phyloP scores from a whole-genome alignment of 129 eudicot species.

The Flaveria ramosissima region DNA sequence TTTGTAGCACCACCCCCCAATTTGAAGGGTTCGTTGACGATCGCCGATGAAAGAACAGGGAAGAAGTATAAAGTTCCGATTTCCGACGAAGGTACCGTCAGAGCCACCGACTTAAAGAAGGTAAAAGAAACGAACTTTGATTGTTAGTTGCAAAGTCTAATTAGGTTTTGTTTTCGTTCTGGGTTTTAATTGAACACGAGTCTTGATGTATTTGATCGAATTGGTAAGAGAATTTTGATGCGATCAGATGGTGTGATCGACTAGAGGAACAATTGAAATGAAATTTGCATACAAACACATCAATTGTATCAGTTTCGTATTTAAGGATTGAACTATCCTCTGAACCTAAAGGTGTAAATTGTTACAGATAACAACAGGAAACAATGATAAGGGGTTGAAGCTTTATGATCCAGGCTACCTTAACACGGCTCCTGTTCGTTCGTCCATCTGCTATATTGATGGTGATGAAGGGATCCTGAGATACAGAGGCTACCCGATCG shows the following conservation, averaged over 20 bases:
- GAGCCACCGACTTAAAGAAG: constrained; percentile 91
- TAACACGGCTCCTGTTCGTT: constrained; percentile 94
- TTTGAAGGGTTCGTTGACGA: constrained; percentile 54
- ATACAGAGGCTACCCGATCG: constrained; percentile 96
- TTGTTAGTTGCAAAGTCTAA: not conserved
- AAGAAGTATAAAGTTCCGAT: constrained; percentile 68
- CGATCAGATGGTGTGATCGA: not conserved
- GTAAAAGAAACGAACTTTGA: constrained; percentile 28
- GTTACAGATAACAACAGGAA: constrained; percentile 77
- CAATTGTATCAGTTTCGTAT: not conserved
- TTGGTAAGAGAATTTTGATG: not conserved
- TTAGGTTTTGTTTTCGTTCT: not conserved
- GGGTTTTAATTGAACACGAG: not conserved
- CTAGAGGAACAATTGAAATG: not conserved
- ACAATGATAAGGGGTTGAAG: constrained; percentile 89
- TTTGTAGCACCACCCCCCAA: constrained; percentile 65
- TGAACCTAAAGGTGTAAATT: constrained; percentile 20
- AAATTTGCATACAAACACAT: not conserved
- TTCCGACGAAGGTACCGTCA: constrained; percentile 82
- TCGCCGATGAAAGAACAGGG: constrained; percentile 88
- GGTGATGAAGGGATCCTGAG: constrained; percentile 97
- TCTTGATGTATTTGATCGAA: not conserved
- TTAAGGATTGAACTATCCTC: not conserved
- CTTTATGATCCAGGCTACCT: constrained; percentile 96
- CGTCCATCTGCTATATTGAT: constrained; percentile 89